Percentiles rank a stretch among this genome's conserved stretches.
Evolutionary conservation across 495 filamentous ascomycete species (phyloP).

Genomic region (Neurospora sp.): DNA sequence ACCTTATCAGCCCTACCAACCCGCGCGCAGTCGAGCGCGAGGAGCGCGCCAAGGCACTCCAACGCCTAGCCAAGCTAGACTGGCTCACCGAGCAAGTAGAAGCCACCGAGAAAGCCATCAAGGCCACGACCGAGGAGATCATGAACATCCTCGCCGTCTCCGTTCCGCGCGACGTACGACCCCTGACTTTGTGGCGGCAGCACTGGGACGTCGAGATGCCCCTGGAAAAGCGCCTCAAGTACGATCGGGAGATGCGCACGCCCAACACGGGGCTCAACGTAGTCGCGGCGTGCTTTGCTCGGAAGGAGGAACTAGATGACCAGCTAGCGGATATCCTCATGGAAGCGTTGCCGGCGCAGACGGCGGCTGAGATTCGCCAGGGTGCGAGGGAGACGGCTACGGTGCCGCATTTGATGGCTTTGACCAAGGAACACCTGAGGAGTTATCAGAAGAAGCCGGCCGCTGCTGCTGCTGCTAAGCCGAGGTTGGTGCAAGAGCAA

Average conservation of each 20-base stretch:
- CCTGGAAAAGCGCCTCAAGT: background rate
- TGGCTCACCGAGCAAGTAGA: conserved; percentile 1
- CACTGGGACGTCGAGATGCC: background rate
- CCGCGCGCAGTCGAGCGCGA: background rate
- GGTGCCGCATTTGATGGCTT: background rate
- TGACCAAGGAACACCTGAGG: background rate
- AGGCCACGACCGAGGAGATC: background rate
- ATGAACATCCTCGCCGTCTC: background rate
- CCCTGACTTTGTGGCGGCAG: background rate
- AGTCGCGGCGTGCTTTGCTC: background rate
- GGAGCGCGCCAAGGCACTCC: background rate
- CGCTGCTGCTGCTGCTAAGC: background rate
- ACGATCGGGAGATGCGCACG: background rate
- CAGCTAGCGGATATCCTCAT: background rate
- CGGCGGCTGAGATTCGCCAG: background rate
- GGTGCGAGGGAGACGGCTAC: background rate
- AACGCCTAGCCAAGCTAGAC: background rate
- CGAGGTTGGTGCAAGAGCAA: background rate
- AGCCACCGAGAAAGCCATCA: background rate
- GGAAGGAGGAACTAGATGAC: conserved; percentile 1
- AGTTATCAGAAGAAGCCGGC: background rate
- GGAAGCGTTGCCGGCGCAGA: background rate
- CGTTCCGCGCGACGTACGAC: background rate
- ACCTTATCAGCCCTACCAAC: background rate
- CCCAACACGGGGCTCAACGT: background rate